Evolutionary conservation across 2,329 filamentous ascomycete species (phyloP), one percentile per base, ranked within the genome.

Genomic region (Colletotrichum scovillei): DNA sequence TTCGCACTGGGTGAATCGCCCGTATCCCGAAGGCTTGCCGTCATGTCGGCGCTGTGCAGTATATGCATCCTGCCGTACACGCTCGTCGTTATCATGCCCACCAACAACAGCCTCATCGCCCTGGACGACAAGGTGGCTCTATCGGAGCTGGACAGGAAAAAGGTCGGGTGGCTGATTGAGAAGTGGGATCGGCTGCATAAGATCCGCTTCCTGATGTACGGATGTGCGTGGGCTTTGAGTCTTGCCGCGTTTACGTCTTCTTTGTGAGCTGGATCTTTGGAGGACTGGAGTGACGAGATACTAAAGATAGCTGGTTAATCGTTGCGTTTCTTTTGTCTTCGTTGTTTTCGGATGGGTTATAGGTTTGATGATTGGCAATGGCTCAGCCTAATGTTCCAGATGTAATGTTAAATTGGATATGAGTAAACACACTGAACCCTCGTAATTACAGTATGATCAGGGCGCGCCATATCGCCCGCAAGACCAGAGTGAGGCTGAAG

Each of bases 81-180:
- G 4, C 42, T 49, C 8, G 26, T 63, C 26, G 46, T 32, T 7
- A 53, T 63, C 46, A 53, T 63, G 46, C 60, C 60, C 42, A 63
- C 46, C 14, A 63, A 63, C 60, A 53, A 63, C n/a, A 30, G 42
- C 1, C 46, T 63, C 46, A 53, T 63, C 14, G 16, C 60, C 9
- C 60, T 63, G n/a, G 60, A 63, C 28, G 60, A 63, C 60, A 63
- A 63, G 28, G 60, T 63, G n/a, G 60, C 60, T 8, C 46, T 63
- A n/a, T 63, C 60, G 6, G 60, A 63, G 60, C 14, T 53, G 42
- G 60, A 63, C n/a, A 63, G 60, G 46, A 63, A 42, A 24, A 63
- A 63, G 46, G 30, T 24, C 5, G 60, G 60, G 8, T 52, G 32
- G 60, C 3, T 63, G 60, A 63, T 63, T 35, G 46, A 63, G 60